phyloP scores from a whole-genome alignment of 108 stramenopile genomes.

The Skeletonema menzelii region DNA sequence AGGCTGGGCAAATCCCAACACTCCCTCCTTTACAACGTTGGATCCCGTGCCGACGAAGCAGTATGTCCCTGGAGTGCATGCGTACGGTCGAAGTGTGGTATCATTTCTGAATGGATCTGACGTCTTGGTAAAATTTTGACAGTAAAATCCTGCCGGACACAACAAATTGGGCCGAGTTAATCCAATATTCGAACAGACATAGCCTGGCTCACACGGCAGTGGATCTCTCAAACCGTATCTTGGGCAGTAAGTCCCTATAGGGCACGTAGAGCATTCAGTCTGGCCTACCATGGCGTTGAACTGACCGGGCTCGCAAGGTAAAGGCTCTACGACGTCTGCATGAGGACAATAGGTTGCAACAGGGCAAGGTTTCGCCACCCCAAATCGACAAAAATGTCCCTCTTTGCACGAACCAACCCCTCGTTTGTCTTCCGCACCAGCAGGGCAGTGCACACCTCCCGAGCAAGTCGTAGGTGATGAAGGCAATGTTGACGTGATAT shows the following conservation, averaged over 20 bases:
- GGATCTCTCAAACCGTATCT: constrained; percentile 63
- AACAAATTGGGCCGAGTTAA: constrained; percentile 62
- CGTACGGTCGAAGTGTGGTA: constrained; percentile 54
- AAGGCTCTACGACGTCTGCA: constrained; percentile 62
- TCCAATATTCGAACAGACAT: constrained; percentile 68
- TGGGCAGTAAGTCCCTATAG: constrained; percentile 79
- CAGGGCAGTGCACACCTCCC: constrained; percentile 67
- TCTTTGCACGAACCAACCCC: constrained; percentile 77
- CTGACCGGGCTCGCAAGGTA: constrained; percentile 80
- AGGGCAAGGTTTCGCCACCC: constrained; percentile 65
- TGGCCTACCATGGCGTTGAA: constrained; percentile 69
- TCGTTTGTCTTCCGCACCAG: constrained; percentile 60
- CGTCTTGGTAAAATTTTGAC: constrained; percentile 78
- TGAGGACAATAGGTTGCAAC: constrained; percentile 79
- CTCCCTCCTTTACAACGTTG: constrained; percentile 60
- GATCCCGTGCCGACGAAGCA: constrained; percentile 85
- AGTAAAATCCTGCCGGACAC: constrained; percentile 85
- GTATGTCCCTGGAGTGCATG: constrained; percentile 79
- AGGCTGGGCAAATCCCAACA: constrained; percentile 67
- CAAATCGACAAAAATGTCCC: constrained; percentile 65
- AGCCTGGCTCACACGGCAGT: constrained; percentile 69
- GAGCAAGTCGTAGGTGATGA: constrained; percentile 34
- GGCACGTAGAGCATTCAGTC: constrained; percentile 78
- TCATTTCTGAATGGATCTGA: constrained; percentile 68
- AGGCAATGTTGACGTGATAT: constrained; percentile 12